Evolutionary conservation across 176 grass and related monocot species (phyloP).

Genomic region (Olyra latifolia): DNA sequence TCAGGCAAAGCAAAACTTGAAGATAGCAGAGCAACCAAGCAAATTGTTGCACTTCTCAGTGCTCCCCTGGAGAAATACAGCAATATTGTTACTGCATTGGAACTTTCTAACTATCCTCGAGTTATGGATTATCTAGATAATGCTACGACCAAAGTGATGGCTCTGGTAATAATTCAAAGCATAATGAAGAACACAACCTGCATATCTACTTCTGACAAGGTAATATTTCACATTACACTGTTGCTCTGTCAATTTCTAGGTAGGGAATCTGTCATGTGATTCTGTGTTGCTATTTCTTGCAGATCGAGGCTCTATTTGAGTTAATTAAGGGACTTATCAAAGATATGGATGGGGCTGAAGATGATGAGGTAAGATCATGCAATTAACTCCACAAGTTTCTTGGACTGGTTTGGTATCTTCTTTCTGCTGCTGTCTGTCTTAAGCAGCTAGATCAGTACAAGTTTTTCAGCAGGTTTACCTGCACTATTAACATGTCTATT

Average conservation of each 20-base stretch:
- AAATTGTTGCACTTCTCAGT: slow-evolving; percentile 98
- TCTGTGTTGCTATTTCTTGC: slow-evolving; percentile 32
- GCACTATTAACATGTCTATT: background rate
- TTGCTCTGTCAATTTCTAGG: slow-evolving; percentile 8
- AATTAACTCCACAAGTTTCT: slow-evolving; percentile 15
- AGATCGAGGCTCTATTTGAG: slow-evolving; percentile 93
- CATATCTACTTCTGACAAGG: slow-evolving; percentile 93
- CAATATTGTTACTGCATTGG: slow-evolving; percentile 91
- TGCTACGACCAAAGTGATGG: slow-evolving; percentile 96
- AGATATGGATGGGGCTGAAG: slow-evolving; percentile 81
- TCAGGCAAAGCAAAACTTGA: slow-evolving; percentile 90
- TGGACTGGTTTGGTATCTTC: background rate
- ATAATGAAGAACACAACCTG: slow-evolving; percentile 97
- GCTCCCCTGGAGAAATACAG: slow-evolving; percentile 98
- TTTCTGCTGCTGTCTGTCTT: slow-evolving; percentile 12
- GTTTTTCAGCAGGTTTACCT: slow-evolving; percentile 18
- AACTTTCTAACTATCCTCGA: slow-evolving; percentile 97
- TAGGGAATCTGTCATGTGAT: slow-evolving; percentile 9
- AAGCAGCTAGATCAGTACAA: slow-evolving; percentile 3
- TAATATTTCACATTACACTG: slow-evolving; percentile 41
- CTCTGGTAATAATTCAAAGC: slow-evolving; percentile 96
- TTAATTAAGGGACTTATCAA: slow-evolving; percentile 96
- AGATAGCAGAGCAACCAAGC: slow-evolving; percentile 92
- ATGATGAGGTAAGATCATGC: slow-evolving; percentile 70
- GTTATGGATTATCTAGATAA: slow-evolving; percentile 99